phyloP scores from a whole-genome alignment of 148 eudicot species.

The Pharnaceum exiguum region DNA sequence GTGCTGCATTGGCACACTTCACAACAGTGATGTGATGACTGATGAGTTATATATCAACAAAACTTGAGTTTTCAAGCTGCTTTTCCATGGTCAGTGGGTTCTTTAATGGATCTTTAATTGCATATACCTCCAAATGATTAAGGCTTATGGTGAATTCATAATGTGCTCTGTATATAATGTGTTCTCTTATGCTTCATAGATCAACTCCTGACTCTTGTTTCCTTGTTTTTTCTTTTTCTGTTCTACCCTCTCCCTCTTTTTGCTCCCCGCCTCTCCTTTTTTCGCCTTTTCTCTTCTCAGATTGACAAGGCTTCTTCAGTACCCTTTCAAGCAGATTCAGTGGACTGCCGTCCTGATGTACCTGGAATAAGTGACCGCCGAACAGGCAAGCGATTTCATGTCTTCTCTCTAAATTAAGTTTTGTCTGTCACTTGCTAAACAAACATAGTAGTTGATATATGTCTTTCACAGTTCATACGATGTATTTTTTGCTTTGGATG shows the following conservation, averaged over 20 bases:
- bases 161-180: no score
- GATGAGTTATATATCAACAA: not conserved
- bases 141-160: no score
- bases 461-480: no score
- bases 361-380: conserved; percentile 54
- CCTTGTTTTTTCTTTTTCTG: no score
- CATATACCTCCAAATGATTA: not conserved
- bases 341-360: conserved; percentile 45
- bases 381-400: conserved; percentile 59
- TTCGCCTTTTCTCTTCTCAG: conserved; percentile 24
- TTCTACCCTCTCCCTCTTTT: no score
- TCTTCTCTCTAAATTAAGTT: not conserved
- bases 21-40: not conserved
- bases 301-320: conserved; percentile 30
- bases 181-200: no score
- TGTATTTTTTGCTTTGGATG: no score
- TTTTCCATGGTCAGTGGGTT: not conserved
- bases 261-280: not conserved
- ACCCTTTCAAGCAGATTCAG: conserved; percentile 19
- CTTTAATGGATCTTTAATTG: not conserved
- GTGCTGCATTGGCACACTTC: not conserved
- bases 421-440: not conserved
- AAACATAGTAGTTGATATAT: no score
- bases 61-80: not conserved
- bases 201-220: no score